Percentiles rank a stretch among this genome's conserved stretches.
phyloP scores from a whole-genome alignment of 1,284 basidiomycete species.

The Apiotrichum siamense region DNA sequence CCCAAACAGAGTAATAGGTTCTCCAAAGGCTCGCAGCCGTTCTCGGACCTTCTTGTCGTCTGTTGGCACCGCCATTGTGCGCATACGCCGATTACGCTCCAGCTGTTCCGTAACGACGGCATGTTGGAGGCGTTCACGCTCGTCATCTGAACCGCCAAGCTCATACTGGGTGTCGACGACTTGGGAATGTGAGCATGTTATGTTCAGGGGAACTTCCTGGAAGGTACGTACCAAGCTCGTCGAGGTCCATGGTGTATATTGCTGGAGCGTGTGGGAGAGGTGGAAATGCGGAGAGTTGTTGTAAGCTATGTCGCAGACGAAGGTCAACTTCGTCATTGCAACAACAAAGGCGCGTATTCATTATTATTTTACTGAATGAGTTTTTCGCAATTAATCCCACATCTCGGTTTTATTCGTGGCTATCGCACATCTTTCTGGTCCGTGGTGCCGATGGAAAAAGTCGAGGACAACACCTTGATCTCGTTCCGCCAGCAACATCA shows the following conservation, averaged over 20 bases:
- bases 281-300: not conserved
- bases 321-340: not conserved
- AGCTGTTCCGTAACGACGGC: slow-evolving; percentile 80
- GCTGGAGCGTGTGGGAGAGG: not conserved
- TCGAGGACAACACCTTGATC: too few relatives aligned
- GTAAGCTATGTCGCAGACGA: too few relatives aligned
- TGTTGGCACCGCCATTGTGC: slow-evolving; percentile 89
- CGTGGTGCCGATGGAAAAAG: too few relatives aligned
- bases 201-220: not conserved
- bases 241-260: slow-evolving; percentile 29
- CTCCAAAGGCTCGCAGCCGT: slow-evolving; percentile 81
- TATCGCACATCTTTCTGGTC: too few relatives aligned
- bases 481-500: too few relatives aligned
- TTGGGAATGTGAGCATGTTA: slow-evolving; percentile 10
- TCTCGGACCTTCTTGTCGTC: slow-evolving; percentile 89
- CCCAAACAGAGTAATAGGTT: slow-evolving; percentile 95
- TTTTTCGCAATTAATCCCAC: not conserved
- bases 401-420: too few relatives aligned
- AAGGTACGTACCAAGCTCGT: slow-evolving; percentile 33
- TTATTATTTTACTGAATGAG: too few relatives aligned
- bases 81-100: slow-evolving; percentile 91
- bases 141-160: slow-evolving; percentile 45
- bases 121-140: slow-evolving; percentile 52
- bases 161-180: slow-evolving; percentile 44
- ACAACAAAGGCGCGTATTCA: not conserved